Base-by-base conservation (phyloP, 129 eudicot genomes). In the Pittosporum tobira region DNA sequence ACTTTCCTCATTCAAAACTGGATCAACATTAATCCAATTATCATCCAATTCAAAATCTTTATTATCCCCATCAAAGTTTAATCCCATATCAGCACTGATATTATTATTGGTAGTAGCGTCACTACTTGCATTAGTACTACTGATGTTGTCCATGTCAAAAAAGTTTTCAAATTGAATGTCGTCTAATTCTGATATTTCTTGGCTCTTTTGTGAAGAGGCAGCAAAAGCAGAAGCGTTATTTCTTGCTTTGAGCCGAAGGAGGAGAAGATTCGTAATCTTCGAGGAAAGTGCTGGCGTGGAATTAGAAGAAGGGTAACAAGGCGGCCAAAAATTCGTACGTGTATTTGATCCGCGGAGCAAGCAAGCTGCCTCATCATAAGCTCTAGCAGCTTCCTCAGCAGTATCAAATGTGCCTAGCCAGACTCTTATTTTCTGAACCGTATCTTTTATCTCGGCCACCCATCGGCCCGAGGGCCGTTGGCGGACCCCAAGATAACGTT, bases 301-400 rank as follows among this genome's bases (percentile, higher is more conserved):
- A 72, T 58, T 61, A 13, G 77, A 70, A 18, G 76, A 40, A 2
- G 86, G 70, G 42, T 56, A 70, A 59, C 73, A 54, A 8, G 84
- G 84, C 81, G 84, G 84, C 81, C 83, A 73, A 59, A 81, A 77
- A 6, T 81, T 77, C 26, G 84, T 81, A 23, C 81, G 73, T 8
- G 88, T 81, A 51, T 81, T 81, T 37, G 68, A 55, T 21, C 84
- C 79, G 21, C 84, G 81, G 48, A 81, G 84, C 69, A 81, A 67
- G 67, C 88, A 81, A 10, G 88, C 81, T 0, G 88, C 81, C 69
- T 81, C 88, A 61, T 77, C 81, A 26, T 77, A 81, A 34, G 88
- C 88, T 58, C 88, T 50, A 26, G 88, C 81, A 49, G 88, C 88
- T 56, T 81, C 76, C 57, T 77, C 84, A 7, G 84, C 84, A 11